Percentiles rank a stretch among this genome's conserved stretches.
These are phyloP conservation scores for Crucihimalaya himalaica DNA, from an alignment of 345 rosid genomes.

Conservation along the genomic window DNA sequence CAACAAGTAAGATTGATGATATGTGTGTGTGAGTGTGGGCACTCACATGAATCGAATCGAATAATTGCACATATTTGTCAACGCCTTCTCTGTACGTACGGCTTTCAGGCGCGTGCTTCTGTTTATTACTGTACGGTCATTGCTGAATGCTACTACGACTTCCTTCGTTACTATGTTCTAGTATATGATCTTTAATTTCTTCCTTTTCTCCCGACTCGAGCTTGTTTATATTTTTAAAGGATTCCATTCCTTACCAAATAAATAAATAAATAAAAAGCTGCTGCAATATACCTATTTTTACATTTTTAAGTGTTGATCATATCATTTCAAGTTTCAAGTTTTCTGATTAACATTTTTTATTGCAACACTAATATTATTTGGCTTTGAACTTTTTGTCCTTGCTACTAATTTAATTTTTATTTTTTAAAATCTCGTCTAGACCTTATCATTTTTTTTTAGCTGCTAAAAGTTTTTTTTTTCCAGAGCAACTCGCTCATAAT, in stretches of 20 bases:
- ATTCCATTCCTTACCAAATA: not conserved
- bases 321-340: not conserved
- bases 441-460: not conserved
- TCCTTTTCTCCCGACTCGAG: constrained; percentile 7
- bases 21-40: not conserved
- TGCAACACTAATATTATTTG: not conserved
- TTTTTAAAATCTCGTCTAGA: not conserved
- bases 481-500: not conserved
- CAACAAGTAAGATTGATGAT: constrained; percentile 7
- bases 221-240: not conserved
- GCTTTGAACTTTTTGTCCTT: not conserved
- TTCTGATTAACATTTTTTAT: not conserved
- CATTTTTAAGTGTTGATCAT: not conserved
- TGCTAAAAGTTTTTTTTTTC: not conserved
- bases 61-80: constrained; percentile 29
- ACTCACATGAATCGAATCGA: constrained; percentile 27
- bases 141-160: not conserved
- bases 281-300: not conserved
- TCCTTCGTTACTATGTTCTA: no score
- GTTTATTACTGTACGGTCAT: constrained; percentile 37
- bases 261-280: not conserved
- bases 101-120: constrained; percentile 31
- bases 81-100: constrained; percentile 44
- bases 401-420: not conserved
- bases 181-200: no score